Base-by-base conservation (phyloP, 2,329 filamentous ascomycete species). In the Clonostachys solani region DNA sequence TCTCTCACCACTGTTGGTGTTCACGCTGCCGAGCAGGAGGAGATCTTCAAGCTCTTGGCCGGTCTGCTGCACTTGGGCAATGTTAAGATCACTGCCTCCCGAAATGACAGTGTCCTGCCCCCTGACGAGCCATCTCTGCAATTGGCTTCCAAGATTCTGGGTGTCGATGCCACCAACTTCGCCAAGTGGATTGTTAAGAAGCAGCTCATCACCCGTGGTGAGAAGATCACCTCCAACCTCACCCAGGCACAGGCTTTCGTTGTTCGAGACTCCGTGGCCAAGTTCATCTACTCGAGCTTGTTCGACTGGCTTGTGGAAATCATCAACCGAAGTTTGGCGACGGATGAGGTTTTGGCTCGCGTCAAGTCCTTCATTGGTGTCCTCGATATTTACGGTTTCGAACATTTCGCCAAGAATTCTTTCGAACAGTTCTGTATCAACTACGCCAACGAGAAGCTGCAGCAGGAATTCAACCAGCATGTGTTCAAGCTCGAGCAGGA, bases 371-470 rank as follows among this genome's bases (percentile, higher is more conserved):
- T 99, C 68, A 99, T 99, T 59, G 94, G 94, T 67, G 94, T 99
- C 43, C 81, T 99, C 54, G 94, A 99, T 89, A 99, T 99, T 57
- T 97, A 97, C 68, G 92, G 92, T 53, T 99, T 99, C 62, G 94
- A 99, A 68, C 94, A 97, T 70, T 99, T 99, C 62, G 92, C 94
- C 52, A 97, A 96, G 77, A 99, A 99, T 73, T 99, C 94, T 1
- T 99, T 99, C 60, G 94, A 99, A 67, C 94, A 99, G 67, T 99
- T 99, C 70, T 99, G 94, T 72, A 99, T 99, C 80, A 99, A 99
- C 71, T 99, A 99, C 62, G 94, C 94, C 69, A 99, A 99, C 68
- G 94, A 99, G 71, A 99, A 99, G 71, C 75, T 99, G 47, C 94
- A 99, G 65, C 94, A 99, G 66, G 92, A 97, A 66, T 99, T 99